Conservation (phyloP, 306 rosid genomes). For the Trifolium fragiferum region DNA sequence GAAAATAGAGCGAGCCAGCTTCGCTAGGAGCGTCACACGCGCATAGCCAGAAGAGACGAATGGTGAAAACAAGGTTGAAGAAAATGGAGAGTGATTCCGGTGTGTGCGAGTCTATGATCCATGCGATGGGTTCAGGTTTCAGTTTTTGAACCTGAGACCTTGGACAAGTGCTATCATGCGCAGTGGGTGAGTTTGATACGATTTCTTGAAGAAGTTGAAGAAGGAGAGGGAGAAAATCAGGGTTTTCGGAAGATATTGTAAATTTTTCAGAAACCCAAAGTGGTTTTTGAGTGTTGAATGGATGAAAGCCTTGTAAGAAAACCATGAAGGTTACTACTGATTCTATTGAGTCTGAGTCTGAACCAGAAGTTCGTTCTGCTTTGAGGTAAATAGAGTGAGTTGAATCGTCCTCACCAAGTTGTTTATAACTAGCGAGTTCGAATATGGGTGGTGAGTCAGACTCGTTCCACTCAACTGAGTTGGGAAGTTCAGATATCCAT, state of each 20-base stretch:
- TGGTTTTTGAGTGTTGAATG: slow-evolving; percentile 45
- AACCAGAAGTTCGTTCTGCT: slow-evolving; percentile 60
- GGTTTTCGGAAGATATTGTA: slow-evolving; percentile 60
- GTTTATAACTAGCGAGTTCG: slow-evolving; percentile 52
- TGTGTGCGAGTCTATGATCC: slow-evolving; percentile 94
- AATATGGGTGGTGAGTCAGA: slow-evolving; percentile 53
- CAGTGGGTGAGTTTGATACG: slow-evolving; percentile 73
- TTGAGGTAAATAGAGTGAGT: slow-evolving; percentile 59
- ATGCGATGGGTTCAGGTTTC: slow-evolving; percentile 73
- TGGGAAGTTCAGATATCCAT: slow-evolving; percentile 82
- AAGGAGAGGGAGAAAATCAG: slow-evolving; percentile 74
- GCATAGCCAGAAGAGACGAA: slow-evolving; percentile 91
- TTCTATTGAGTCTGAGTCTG: slow-evolving; percentile 59
- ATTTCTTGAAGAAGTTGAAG: slow-evolving; percentile 92
- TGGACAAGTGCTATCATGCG: slow-evolving; percentile 75
- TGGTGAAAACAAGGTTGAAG: slow-evolving; percentile 72
- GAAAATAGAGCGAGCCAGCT: slow-evolving; percentile 77
- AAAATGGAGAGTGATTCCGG: slow-evolving; percentile 77
- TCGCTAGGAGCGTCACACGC: slow-evolving; percentile 75
- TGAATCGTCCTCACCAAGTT: neutral
- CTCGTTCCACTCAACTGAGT: slow-evolving; percentile 56
- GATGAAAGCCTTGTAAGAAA: slow-evolving; percentile 64
- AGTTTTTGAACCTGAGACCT: slow-evolving; percentile 82
- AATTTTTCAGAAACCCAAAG: slow-evolving; percentile 82
- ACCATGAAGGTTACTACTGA: slow-evolving; percentile 59